These are phyloP conservation scores for Marsdenia floribunda DNA, from an alignment of 257 asterid species.

Conservation along the genomic window DNA sequence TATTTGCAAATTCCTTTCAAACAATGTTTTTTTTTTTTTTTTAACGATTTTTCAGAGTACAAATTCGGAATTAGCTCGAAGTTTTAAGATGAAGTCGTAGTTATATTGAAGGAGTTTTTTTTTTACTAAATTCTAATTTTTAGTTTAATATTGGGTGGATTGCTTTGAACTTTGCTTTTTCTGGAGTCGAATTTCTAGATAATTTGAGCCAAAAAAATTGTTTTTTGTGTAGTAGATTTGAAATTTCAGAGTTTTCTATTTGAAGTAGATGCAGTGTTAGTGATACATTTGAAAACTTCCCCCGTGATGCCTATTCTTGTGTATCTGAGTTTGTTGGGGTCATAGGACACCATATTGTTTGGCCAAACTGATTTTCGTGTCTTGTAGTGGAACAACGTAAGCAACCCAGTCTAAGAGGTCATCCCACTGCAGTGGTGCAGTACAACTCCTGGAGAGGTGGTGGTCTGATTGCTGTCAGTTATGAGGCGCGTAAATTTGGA, in stretches of 20 bases:
- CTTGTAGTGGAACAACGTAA: slow-evolving; percentile 84
- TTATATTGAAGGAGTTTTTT: no score
- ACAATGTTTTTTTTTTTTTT: neutral
- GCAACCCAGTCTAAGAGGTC: slow-evolving; percentile 70
- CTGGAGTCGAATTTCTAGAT: neutral
- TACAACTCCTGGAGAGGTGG: slow-evolving; percentile 97
- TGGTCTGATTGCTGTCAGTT: slow-evolving; percentile 88
- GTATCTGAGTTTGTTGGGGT: neutral
- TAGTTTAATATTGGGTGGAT: neutral
- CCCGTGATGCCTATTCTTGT: neutral
- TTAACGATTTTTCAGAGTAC: no score
- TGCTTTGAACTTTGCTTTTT: neutral
- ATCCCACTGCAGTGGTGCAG: slow-evolving; percentile 96
- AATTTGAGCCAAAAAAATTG: neutral
- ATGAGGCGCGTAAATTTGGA: slow-evolving; percentile 84
- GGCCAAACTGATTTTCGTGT: slow-evolving; percentile 14
- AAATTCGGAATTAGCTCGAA: no score
- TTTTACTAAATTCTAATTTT: neutral
- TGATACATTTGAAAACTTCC: neutral
- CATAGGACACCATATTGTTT: neutral
- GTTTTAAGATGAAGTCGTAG: no score
- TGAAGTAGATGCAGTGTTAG: neutral
- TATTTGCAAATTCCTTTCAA: neutral
- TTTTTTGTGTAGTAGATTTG: neutral
- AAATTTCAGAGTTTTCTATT: neutral